Base-by-base conservation (phyloP, 2,329 filamentous ascomycete genomes). In the Phaeoacremonium minimum region DNA sequence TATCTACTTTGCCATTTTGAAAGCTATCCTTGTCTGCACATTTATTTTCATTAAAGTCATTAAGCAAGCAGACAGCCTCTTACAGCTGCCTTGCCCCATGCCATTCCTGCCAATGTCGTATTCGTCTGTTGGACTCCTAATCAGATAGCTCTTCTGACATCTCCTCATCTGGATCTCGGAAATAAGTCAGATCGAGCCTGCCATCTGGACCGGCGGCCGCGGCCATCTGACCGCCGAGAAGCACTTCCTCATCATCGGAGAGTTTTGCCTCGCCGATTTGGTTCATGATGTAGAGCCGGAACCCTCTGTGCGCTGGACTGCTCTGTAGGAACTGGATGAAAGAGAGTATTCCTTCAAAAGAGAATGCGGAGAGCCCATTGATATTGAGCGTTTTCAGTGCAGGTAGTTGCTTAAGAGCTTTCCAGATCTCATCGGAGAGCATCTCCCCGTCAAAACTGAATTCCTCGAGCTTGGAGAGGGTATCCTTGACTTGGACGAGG, bases 381-480 rank as follows among this genome's bases (percentile, higher is more conserved):
- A 83, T 69, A 5, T 66, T 68, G 6, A 84, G 57, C 4, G 57
- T 62, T 31, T 67, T 70, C 22, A 85, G 56, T 19, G 69, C 61
- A 4, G 52, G 51, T 30, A 82, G 58, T 2, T 15, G 36, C 7
- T 47, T 36, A 1, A 67, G 39, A 1, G 44, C 40, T 6, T 52
- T 52, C 9, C 71, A 62, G 11, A 79, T 50, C 4, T 53, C 49
- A 20, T 66, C 61, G 41, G 79, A 71, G 5, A 70, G 64, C 15
- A 74, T 55, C 13, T 72, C 71, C 30, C 79, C 78, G 30, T 67
- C 70, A 33, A 83, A 69, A 30, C 64, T 69, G 12, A 85, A 55
- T 11, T 75, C 68, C 44, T 80, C 74, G 0, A 85, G 63, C 13
- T 63, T 50, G 0, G 56, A 56, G 8, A 80, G 56, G 8, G 61